These are phyloP conservation scores for Nidularia sp. DNA, from an alignment of 768 basidiomycete genomes.

Conservation along the genomic window DNA sequence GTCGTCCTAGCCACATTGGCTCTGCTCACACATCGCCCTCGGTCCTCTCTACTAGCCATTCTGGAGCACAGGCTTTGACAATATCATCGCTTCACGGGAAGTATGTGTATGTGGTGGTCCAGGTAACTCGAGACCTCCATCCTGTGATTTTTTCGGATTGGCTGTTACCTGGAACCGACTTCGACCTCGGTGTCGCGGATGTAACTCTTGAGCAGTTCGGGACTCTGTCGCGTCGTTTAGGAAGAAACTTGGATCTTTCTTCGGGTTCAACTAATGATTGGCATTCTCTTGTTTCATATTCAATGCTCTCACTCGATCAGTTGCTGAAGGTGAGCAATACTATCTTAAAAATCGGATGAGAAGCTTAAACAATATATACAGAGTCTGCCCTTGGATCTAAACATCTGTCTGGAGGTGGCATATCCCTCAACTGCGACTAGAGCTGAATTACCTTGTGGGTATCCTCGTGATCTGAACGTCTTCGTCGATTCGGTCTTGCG, in stretches of 20 bases:
- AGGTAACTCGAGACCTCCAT: conserved; percentile 89
- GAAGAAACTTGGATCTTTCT: conserved; percentile 33
- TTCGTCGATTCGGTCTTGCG: conserved; percentile 84
- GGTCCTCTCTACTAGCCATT: conserved; percentile 44
- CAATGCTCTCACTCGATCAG: conserved; percentile 73
- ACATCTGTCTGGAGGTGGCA: conserved; percentile 81
- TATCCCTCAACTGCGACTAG: conserved; percentile 57
- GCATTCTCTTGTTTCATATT: conserved; percentile 37
- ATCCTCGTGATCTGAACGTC: conserved; percentile 67
- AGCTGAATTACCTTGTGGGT: conserved; percentile 37
- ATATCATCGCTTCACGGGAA: conserved; percentile 89
- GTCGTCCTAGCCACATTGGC: conserved; percentile 40
- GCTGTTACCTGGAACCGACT: conserved; percentile 65
- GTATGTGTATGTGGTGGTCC: conserved; percentile 82
- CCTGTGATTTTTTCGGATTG: conserved; percentile 82
- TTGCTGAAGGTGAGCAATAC: conserved; percentile 56
- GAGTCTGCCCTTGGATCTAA: conserved; percentile 58
- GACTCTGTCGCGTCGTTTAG: conserved; percentile 49
- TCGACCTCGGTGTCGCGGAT: conserved; percentile 81
- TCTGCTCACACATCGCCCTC: conserved; percentile 74
- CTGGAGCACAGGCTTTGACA: conserved; percentile 58
- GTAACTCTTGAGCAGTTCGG: conserved; percentile 81
- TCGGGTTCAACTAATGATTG: conserved; percentile 33
- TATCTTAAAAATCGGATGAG: no score
- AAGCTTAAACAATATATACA: conserved; percentile 14